Conservation (phyloP, 2,329 filamentous ascomycete genomes). For the Arthrobotrys megalospora region DNA sequence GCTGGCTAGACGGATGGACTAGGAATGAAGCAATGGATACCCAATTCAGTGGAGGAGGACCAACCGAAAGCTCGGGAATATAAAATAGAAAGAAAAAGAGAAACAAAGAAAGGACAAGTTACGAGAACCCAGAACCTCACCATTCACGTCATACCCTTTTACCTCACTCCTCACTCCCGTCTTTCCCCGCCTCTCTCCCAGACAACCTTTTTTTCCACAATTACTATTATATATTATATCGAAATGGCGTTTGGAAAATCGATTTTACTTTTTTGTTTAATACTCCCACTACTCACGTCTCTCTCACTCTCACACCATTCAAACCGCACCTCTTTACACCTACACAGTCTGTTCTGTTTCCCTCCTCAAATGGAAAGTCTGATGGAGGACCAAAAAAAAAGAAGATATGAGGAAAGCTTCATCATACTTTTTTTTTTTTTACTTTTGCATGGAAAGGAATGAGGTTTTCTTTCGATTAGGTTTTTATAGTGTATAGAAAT, state of each 20-base stretch:
- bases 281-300: constrained; percentile 47
- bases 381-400: constrained; percentile 27
- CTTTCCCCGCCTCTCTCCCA: constrained; percentile 15
- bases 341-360: constrained; percentile 22
- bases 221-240: constrained; percentile 61
- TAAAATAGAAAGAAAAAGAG: constrained; percentile 20
- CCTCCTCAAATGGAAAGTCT: constrained; percentile 22
- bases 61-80: constrained; percentile 14
- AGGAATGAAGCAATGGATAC: constrained; percentile 7
- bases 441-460: constrained; percentile 47
- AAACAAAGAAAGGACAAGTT: constrained; percentile 32
- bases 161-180: constrained; percentile 13
- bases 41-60: constrained; percentile 18
- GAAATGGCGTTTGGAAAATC: constrained; percentile 61
- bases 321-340: constrained; percentile 11
- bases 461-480: constrained; percentile 47
- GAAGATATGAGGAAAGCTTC: constrained; percentile 15
- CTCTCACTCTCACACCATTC: constrained; percentile 12
- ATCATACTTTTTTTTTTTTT: constrained; percentile 29
- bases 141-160: constrained; percentile 29
- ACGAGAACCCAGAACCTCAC: constrained; percentile 42
- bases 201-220: constrained; percentile 48
- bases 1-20: neutral
- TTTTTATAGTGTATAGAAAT: constrained; percentile 61
- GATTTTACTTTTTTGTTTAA: constrained; percentile 60